Base-by-base conservation (phyloP, 2,329 filamentous ascomycete species). In the Xylaria sp. region DNA sequence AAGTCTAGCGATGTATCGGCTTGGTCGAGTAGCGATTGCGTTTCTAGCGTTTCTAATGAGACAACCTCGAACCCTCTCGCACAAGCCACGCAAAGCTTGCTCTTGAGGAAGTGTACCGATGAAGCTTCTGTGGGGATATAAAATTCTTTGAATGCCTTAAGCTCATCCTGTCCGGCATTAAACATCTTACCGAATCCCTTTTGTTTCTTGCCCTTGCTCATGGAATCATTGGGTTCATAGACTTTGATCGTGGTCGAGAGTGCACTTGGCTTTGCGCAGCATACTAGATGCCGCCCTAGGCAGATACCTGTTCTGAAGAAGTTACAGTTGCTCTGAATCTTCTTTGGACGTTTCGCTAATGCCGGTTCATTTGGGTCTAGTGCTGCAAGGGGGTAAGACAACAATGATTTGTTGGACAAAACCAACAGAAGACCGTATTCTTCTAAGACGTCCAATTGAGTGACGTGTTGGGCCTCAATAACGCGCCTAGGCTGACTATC, bases 281-380 rank as follows among this genome's bases (percentile, higher is more conserved):
- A 98, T 29, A 99, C 95, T 55, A 99, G 83, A 74, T 98, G 95
- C 64, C 95, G 87, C 33, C 95, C 93, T 62, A 97, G 85, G 74
- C 95, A 98, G 71, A 97, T 96, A 38, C 95, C 95, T 17, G 93
- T 91, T 79, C 96, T 97, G 87, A 99, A 99, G 81, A 98, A 99
- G 77, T 94, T 97, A 77, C 94, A 96, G 78, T 97, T 93, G 71
- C 91, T 96, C 77, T 93, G 90, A 66, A 99, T 98, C 82, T 97
- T 97, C 81, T 95, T 94, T 8, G 93, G 92, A 41, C 93, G 87
- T 76, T 95, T 97, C 15, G 87, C 87, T 58, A 93, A 81, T 33
- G 91, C 85, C 53, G 89, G 89, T 72, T 98, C 93, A 65, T 90
- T 90, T 2, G 90, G 86, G 71, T 97, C 94, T 58, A 99, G 83